Evolutionary conservation across 176 grass and related monocot genomes (phyloP), one percentile per base, ranked within the genome.

Genomic region (Elaeis guineensis): DNA sequence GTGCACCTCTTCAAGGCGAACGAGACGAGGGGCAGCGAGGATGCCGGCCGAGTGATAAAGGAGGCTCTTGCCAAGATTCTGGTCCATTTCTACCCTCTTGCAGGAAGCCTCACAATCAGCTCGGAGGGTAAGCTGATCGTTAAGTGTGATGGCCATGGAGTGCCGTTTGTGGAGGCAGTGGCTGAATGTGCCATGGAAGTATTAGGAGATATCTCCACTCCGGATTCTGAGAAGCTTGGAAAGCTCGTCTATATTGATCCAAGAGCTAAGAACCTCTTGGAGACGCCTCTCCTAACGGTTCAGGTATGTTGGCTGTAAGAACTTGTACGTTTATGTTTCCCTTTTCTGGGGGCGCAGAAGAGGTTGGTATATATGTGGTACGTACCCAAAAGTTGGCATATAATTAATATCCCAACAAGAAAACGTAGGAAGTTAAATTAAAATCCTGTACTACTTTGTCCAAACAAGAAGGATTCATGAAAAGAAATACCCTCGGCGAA

Each of bases 21-120:
- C 30, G 19, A 50, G 1, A 50, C 50, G 19, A 8, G 55, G 5
- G 65, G 50, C 19, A 62, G 16, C 29, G 18, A 19, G 0, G 52
- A 25, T 16, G 61, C 52, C 25, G 72, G 67, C 21, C 9, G 54
- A 9, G 26, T 79, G 49, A 51, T 87, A 6, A 67, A 56, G 69
- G 71, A 59, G 7, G 67, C 84, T n/a, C 69, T 87, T 7, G 69
- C 66, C 16, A 75, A 65, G 79, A 75, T 82, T 62, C 80, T 87
- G 16, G 57, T 71, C 19, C 75, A 75, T 55, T 82, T 82, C 62
- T 72, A 82, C 24, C 84, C 84, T 4, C 75, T 75, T 32, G 61
- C 72, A 26, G 79, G 84, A 0, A 75, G 65, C 25, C 79, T 87
- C 5, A 63, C 58, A 6, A 17, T 82, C 15, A 50, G 57, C 57